A percentile compares a stretch with the other conserved stretches of the same genome.
phyloP scores from a whole-genome alignment of 2,329 filamentous ascomycete species.

The Zasmidium cellare region DNA sequence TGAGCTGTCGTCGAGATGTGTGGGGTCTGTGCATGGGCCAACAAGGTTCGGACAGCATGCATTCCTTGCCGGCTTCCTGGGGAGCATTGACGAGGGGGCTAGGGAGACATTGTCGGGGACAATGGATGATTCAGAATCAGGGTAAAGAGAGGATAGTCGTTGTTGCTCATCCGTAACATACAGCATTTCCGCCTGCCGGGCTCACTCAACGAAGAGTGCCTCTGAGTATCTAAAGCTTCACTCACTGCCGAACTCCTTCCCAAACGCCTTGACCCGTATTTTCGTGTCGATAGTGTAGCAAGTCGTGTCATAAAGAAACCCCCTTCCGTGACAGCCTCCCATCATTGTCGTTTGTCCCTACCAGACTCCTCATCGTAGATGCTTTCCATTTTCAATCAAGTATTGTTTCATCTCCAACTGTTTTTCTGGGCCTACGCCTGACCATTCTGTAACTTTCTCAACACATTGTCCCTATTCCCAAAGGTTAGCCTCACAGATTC shows the following conservation, averaged over 20 bases:
- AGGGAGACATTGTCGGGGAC: not conserved
- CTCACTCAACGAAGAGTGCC: not conserved
- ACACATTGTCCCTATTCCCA: slow-evolving; percentile 10
- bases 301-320: not conserved
- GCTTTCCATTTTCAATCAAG: not conserved
- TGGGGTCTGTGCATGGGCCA: not conserved
- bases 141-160: not conserved
- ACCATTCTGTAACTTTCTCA: slow-evolving; percentile 9
- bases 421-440: too few species aligned
- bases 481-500: too few species aligned
- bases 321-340: not conserved
- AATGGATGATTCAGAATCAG: not conserved
- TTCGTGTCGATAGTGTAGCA: not conserved
- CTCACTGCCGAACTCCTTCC: not conserved
- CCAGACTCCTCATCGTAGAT: not conserved
- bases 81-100: not conserved
- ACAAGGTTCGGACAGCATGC: not conserved
- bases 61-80: not conserved
- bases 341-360: not conserved
- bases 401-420: too few species aligned
- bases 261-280: not conserved
- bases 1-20: not conserved
- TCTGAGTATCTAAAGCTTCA: not conserved
- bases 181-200: not conserved
- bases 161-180: not conserved